phyloP scores from a whole-genome alignment of 2,329 filamentous ascomycete species.

The Moelleriella libera region DNA sequence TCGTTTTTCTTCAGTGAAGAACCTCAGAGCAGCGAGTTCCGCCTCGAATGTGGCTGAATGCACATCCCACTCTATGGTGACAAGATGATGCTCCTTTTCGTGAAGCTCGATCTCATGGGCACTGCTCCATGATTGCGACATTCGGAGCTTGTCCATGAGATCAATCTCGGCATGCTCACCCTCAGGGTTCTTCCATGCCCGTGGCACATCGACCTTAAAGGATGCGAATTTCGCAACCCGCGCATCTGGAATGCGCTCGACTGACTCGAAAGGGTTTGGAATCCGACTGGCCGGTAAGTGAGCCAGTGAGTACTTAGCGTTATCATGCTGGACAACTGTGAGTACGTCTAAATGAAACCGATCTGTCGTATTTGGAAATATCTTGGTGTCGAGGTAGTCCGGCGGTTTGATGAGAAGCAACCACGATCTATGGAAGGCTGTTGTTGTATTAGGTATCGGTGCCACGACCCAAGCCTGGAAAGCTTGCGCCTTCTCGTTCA shows the following conservation, averaged over 20 bases:
- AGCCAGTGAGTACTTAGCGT: slow-evolving; percentile 11
- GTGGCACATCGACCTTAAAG: slow-evolving; percentile 18
- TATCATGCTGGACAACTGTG: slow-evolving; percentile 6
- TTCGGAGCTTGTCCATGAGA: slow-evolving; percentile 51
- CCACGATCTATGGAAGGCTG: slow-evolving; percentile 16
- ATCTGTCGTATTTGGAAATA: slow-evolving; percentile 15
- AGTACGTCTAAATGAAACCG: slow-evolving; percentile 15
- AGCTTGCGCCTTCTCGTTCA: slow-evolving; percentile 10
- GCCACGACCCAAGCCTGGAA: slow-evolving; percentile 17
- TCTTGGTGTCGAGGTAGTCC: slow-evolving; percentile 4
- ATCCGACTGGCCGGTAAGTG: slow-evolving; percentile 13
- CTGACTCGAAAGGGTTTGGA: slow-evolving; percentile 16
- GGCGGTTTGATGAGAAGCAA: slow-evolving; percentile 15
- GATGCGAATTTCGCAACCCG: slow-evolving; percentile 12
- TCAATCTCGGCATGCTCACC: slow-evolving; percentile 19
- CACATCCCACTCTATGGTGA: slow-evolving; percentile 14
- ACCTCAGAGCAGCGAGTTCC: slow-evolving; percentile 16
- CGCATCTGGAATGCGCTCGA: slow-evolving; percentile 1
- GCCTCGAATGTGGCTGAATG: slow-evolving; percentile 16
- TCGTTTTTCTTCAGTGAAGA: slow-evolving; percentile 10
- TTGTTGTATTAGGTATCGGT: slow-evolving; percentile 13
- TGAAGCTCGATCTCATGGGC: slow-evolving; percentile 5
- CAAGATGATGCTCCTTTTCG: slow-evolving; percentile 6
- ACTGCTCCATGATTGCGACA: slow-evolving; percentile 14
- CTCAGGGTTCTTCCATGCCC: slow-evolving; percentile 12